Evolutionary conservation across 257 asterid species (phyloP).

Genomic region (Solanum neorickii): DNA sequence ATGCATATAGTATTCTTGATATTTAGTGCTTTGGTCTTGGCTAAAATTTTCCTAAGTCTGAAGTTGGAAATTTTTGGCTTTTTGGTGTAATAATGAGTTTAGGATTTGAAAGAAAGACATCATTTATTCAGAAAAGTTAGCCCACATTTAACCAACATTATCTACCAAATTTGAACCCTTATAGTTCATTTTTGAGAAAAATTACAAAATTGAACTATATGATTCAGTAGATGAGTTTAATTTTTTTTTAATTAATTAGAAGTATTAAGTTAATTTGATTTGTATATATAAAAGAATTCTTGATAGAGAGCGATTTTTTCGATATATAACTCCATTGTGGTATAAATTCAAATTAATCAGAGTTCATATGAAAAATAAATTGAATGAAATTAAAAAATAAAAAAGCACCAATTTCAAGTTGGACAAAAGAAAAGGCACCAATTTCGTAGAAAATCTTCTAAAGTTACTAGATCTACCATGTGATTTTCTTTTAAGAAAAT

Average conservation of each 20-base stretch:
- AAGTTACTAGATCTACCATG: neutral
- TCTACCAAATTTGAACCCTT: neutral
- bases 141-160: neutral
- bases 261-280: too few species aligned
- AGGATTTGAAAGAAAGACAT: neutral
- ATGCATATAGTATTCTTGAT: neutral
- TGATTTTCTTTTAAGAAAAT: neutral
- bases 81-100: neutral
- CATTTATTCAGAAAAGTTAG: neutral
- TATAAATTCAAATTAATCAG: too few species aligned
- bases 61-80: neutral
- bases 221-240: too few species aligned
- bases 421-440: neutral
- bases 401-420: neutral
- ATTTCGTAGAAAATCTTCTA: neutral
- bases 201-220: too few species aligned
- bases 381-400: neutral
- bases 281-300: too few species aligned
- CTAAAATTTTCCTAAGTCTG: neutral
- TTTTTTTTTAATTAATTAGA: too few species aligned
- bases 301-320: too few species aligned
- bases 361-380: neutral
- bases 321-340: rapidly evolving
- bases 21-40: neutral
- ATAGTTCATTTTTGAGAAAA: neutral